Evolutionary conservation across 345 rosid genomes (phyloP), one percentile per base, ranked within the genome.

Genomic region (Dimocarpus longan): DNA sequence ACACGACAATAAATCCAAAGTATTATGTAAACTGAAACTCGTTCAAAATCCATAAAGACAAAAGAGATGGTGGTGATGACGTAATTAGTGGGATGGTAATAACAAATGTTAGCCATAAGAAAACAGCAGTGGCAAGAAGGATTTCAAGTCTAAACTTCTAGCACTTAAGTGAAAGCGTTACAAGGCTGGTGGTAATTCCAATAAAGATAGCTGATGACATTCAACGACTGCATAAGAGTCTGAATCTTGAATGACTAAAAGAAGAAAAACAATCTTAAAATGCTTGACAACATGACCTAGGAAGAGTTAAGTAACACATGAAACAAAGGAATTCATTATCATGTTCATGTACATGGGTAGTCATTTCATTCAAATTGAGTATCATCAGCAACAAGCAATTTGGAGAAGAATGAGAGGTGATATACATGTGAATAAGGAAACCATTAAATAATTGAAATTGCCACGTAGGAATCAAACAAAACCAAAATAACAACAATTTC

Each of bases 381-480:
- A 46, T 24, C 42, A 48, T 15, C 37, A 73, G 40, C 43, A 42
- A 74, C 56, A 74, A 21, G 54, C n/a, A 74, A 74, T 43, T 74
- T 43, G 32, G 2, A 1, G 32, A 28, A 28, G n/a, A n/a, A n/a
- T n/a, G n/a, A n/a, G n/a, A n/a, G n/a, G n/a, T n/a, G n/a, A n/a
- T n/a, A n/a, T n/a, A n/a, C n/a, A n/a, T n/a, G n/a, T n/a, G n/a
- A n/a, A n/a, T n/a, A n/a, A n/a, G n/a, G 26, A 22, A 70, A 52
- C 57, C 39, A 56, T 10, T 54, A 11, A 7, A 32, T 19, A 10
- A 39, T n/a, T 32, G 40, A 72, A 28, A 6, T 72, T 72, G 42
- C 26, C 46, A 26, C 15, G 8, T 10, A 43, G 48, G 48, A 43
- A 43, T 43, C 48, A 43, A 43, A 4, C 48, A 28, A 66, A 16